Evolutionary conservation across 2,329 filamentous ascomycete species (phyloP).

Genomic region (Sclerotinia trifoliorum): DNA sequence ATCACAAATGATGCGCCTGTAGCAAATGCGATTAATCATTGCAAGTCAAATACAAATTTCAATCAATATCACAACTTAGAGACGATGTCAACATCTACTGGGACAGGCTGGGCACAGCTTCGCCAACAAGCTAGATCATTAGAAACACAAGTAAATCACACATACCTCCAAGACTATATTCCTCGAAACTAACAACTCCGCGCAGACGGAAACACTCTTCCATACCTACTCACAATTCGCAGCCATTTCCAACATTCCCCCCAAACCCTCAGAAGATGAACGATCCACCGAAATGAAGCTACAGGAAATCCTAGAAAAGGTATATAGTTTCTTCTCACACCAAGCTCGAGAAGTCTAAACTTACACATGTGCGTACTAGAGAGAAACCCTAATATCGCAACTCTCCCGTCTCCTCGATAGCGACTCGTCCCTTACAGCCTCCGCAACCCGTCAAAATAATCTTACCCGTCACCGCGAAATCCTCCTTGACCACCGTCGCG

Average conservation of each 20-base stretch:
- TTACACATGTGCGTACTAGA: conserved; percentile 49
- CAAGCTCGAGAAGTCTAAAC: background rate
- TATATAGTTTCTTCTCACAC: conserved; percentile 39
- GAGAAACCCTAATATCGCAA: conserved; percentile 77
- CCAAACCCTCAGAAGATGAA: conserved; percentile 84
- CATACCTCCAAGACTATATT: background rate
- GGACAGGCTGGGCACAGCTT: conserved; percentile 80
- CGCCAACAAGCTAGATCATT: conserved; percentile 84
- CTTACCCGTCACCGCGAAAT: conserved; percentile 88
- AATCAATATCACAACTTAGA: background rate
- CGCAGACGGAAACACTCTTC: conserved; percentile 46
- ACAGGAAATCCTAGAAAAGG: conserved; percentile 80
- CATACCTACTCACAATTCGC: conserved; percentile 91
- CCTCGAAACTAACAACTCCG: conserved; percentile 1
- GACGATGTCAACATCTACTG: conserved; percentile 30
- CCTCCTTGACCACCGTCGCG: conserved; percentile 79
- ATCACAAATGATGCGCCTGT: conserved; percentile 7
- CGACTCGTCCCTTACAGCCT: conserved; percentile 80
- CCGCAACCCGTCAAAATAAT: conserved; percentile 96
- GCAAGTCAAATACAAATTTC: background rate
- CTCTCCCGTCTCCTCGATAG: conserved; percentile 89
- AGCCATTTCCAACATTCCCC: conserved; percentile 72
- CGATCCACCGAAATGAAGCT: conserved; percentile 74
- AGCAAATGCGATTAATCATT: conserved; percentile 9
- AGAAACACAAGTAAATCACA: conserved; percentile 72